These are phyloP conservation scores for Aspergillus taichungensis DNA, from an alignment of 495 filamentous ascomycete genomes.

Conservation along the genomic window DNA sequence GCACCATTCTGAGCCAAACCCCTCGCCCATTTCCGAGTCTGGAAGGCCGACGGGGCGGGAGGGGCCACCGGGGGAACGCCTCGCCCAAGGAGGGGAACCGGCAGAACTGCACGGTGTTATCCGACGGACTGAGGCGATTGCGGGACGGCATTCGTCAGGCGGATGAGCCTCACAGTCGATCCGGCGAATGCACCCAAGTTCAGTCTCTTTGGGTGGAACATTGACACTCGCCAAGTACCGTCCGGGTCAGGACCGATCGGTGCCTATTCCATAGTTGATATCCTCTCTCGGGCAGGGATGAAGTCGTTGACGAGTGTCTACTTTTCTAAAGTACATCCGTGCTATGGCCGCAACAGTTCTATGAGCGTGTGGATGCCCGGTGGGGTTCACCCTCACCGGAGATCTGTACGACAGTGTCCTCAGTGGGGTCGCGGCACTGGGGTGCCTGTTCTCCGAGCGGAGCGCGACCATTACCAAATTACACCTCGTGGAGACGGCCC, in stretches of 20 bases:
- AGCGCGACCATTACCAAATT: constrained; percentile 22
- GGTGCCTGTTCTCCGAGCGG: constrained; percentile 29
- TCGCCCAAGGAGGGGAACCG: no score
- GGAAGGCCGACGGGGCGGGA: no score
- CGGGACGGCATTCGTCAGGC: constrained; percentile 41
- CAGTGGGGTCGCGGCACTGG: constrained; percentile 35
- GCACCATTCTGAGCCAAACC: constrained; percentile 1
- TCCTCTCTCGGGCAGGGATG: constrained; percentile 28
- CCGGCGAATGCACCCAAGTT: constrained; percentile 38
- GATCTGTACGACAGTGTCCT: constrained; percentile 32
- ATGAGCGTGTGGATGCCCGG: constrained; percentile 17
- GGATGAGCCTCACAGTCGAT: constrained; percentile 40
- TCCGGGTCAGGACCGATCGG: background rate
- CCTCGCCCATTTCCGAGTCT: background rate
- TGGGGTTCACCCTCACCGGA: constrained; percentile 16
- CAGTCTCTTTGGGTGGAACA: constrained; percentile 47
- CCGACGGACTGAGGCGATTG: constrained; percentile 43
- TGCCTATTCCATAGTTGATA: constrained; percentile 20
- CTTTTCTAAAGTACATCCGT: constrained; percentile 37
- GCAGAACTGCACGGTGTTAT: no score
- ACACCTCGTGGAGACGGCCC: constrained; percentile 28
- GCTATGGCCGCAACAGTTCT: constrained; percentile 42
- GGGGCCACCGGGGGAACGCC: no score
- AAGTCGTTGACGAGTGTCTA: constrained; percentile 30
- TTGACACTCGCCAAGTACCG: constrained; percentile 28